phyloP scores from a whole-genome alignment of 2,329 filamentous ascomycete genomes.

The Basipetospora chlamydospora region DNA sequence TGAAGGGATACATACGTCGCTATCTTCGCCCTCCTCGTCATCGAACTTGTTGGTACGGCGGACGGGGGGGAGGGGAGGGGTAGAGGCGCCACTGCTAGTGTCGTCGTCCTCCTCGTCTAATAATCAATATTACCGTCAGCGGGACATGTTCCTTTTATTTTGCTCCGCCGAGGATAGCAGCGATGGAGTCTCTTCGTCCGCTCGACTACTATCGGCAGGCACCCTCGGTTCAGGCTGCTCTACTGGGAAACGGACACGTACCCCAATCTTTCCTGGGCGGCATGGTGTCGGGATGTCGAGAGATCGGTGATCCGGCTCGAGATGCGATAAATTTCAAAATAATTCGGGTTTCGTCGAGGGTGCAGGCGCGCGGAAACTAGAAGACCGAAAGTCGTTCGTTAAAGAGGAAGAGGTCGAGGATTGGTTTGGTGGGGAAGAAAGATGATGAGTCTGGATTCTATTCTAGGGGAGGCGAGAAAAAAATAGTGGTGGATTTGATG shows the following conservation, averaged over 20 bases:
- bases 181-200: too few species aligned
- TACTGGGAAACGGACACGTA: too few species aligned
- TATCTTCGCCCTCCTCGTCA: conserved; percentile 74
- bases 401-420: not conserved
- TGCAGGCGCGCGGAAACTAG: not conserved
- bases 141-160: too few species aligned
- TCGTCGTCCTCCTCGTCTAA: conserved; percentile 24
- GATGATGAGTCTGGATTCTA: not conserved
- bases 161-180: too few species aligned
- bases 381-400: too few species aligned
- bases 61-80: conserved; percentile 19
- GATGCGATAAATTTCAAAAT: too few species aligned
- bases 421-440: not conserved
- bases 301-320: not conserved
- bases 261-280: conserved; percentile 28
- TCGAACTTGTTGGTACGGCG: conserved; percentile 54
- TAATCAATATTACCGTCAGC: conserved; percentile 5
- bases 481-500: too few species aligned
- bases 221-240: too few species aligned
- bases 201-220: too few species aligned
- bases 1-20: conserved; percentile 61
- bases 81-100: conserved; percentile 18
- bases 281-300: conserved; percentile 21
- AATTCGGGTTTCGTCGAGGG: too few species aligned
- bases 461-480: not conserved